Evolutionary conservation across 148 eudicot genomes (phyloP).

Genomic region (Rhododendron molle): DNA sequence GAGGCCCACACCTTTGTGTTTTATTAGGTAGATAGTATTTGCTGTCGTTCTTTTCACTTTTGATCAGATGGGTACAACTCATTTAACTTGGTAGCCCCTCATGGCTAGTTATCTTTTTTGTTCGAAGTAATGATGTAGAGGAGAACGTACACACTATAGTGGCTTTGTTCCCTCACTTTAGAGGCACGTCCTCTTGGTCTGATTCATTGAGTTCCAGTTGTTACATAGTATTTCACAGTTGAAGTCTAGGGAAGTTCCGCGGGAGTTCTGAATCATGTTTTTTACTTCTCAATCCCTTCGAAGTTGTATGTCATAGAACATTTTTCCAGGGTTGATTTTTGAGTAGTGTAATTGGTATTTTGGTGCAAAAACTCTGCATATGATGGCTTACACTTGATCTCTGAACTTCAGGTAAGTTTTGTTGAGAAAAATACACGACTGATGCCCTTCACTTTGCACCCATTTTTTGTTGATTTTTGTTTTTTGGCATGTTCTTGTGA

Average conservation of each 20-base stretch:
- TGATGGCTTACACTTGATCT: constrained; percentile 65
- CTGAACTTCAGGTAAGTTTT: constrained; percentile 52
- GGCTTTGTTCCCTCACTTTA: not conserved
- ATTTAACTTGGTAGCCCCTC: not conserved
- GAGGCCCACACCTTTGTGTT: too few species aligned
- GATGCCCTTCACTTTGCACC: constrained; percentile 30
- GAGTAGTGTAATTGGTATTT: not conserved
- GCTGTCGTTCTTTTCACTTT: not conserved
- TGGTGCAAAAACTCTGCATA: constrained; percentile 27
- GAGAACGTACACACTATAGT: not conserved
- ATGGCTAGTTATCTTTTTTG: not conserved
- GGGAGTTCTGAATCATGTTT: not conserved
- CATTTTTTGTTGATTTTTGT: not conserved
- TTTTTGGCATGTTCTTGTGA: not conserved
- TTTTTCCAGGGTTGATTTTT: not conserved
- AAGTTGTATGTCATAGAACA: not conserved
- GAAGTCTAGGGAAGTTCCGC: not conserved
- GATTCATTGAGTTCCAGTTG: not conserved
- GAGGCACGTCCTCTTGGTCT: not conserved
- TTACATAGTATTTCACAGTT: not conserved
- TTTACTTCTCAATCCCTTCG: not conserved
- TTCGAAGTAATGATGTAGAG: not conserved
- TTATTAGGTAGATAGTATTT: too few species aligned
- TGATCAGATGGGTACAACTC: not conserved
- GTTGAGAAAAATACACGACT: constrained; percentile 26